phyloP scores from a whole-genome alignment of 768 basidiomycete genomes.

The Crucibulum laeve region DNA sequence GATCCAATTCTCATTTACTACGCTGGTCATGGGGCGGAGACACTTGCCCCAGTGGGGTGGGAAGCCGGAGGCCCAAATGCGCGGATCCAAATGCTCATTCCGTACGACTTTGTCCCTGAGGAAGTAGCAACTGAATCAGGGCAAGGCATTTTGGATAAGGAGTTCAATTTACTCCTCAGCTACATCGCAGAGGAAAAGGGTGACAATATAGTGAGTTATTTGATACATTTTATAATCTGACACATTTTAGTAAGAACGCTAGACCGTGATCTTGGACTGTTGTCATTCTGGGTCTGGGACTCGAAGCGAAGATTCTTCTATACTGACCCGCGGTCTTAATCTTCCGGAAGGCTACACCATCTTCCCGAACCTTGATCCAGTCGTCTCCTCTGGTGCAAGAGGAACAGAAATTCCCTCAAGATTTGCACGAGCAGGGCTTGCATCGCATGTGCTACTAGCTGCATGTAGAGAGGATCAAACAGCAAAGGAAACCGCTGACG shows the following conservation, averaged over 20 bases:
- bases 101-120: neutral
- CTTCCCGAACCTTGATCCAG: neutral
- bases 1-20: constrained; percentile 6
- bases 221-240: neutral
- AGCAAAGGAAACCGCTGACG: neutral
- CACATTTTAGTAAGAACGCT: neutral
- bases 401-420: neutral
- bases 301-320: neutral
- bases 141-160: neutral
- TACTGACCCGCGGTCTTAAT: neutral
- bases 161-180: neutral
- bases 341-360: neutral
- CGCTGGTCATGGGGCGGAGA: constrained; percentile 4
- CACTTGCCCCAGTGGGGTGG: neutral
- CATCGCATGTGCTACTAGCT: neutral
- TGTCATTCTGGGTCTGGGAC: neutral
- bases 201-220: neutral
- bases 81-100: neutral
- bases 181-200: neutral
- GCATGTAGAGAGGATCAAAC: neutral
- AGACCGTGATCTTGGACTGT: neutral
- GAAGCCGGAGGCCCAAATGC: neutral
- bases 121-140: neutral
- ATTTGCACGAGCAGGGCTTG: neutral
- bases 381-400: neutral